A percentile compares a stretch with the other conserved stretches of the same genome.
Conservation (phyloP, 192 early-diverging fungal genomes). For the Backusella circina region DNA sequence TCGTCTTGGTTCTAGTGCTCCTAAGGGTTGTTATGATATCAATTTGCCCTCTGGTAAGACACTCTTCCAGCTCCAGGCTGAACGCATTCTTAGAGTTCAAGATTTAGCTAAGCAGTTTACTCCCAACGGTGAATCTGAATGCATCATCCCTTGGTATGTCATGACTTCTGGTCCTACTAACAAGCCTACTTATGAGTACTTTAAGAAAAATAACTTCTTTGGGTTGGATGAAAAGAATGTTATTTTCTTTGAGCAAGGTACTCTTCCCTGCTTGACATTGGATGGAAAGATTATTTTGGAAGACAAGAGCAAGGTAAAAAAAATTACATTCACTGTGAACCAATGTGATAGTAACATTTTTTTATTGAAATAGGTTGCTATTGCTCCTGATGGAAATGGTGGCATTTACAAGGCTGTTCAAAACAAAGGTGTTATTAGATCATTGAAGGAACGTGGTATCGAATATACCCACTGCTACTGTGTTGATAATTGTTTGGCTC, state of each 20-base stretch:
- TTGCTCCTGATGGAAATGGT: conserved; percentile 87
- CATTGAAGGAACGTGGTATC: conserved; percentile 77
- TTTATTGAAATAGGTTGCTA: conserved; percentile 50
- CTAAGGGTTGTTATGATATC: conserved; percentile 93
- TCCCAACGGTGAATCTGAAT: neutral
- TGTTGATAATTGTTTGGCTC: conserved; percentile 96
- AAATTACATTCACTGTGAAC: neutral
- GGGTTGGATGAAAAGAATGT: conserved; percentile 82
- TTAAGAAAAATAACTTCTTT: conserved; percentile 82
- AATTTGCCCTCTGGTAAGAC: conserved; percentile 81
- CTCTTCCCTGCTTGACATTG: conserved; percentile 83
- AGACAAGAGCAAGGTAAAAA: conserved; percentile 48
- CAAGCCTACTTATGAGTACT: conserved; percentile 70
- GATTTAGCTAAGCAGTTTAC: conserved; percentile 44
- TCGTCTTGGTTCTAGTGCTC: conserved; percentile 67
- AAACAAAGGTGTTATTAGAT: conserved; percentile 72
- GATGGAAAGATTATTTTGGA: conserved; percentile 94
- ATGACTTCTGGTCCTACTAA: conserved; percentile 97
- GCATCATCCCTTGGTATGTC: conserved; percentile 91
- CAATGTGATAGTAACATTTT: neutral
- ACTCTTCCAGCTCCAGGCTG: conserved; percentile 89
- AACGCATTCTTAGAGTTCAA: conserved; percentile 83
- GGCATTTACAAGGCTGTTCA: conserved; percentile 87
- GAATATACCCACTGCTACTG: conserved; percentile 94
- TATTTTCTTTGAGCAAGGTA: conserved; percentile 94